Percentiles rank a stretch among this genome's conserved stretches.
Conservation (phyloP, 768 basidiomycete genomes). For the Cystofilobasidium macerans region DNA sequence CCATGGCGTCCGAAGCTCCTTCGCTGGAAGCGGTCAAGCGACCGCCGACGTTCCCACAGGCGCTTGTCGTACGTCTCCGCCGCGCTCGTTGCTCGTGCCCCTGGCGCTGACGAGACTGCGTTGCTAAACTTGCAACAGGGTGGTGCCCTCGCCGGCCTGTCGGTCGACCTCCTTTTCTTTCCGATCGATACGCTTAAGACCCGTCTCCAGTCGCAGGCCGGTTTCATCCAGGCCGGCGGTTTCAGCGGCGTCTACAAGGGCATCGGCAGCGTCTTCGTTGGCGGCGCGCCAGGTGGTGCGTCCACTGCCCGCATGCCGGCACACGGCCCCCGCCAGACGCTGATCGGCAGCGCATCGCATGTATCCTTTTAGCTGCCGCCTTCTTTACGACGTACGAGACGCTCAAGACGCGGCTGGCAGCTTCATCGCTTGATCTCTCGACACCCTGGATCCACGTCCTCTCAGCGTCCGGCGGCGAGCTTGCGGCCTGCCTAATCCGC, state of each 20-base stretch:
- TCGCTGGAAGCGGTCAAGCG: neutral
- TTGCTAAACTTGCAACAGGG: constrained; percentile 44
- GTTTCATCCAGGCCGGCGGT: constrained; percentile 74
- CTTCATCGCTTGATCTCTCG: constrained; percentile 36
- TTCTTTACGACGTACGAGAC: constrained; percentile 94
- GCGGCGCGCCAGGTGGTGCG: constrained; percentile 88
- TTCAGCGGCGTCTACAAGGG: constrained; percentile 87
- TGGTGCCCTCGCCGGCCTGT: constrained; percentile 80
- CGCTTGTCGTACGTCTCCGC: constrained; percentile 25
- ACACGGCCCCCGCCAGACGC: neutral
- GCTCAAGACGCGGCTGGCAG: constrained; percentile 57
- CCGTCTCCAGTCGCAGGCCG: constrained; percentile 75
- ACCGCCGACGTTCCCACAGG: constrained; percentile 22
- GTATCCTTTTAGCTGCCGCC: constrained; percentile 55
- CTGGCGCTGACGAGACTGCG: neutral
- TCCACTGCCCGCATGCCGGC: neutral
- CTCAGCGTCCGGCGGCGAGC: constrained; percentile 47
- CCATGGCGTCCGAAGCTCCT: neutral
- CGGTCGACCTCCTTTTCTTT: constrained; percentile 91
- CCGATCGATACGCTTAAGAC: constrained; percentile 97
- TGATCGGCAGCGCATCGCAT: neutral
- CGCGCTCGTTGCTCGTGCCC: neutral
- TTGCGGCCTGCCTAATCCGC: constrained; percentile 76
- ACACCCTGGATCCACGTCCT: constrained; percentile 53
- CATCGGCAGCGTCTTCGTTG: constrained; percentile 83